phyloP scores from a whole-genome alignment of 768 basidiomycete species.

The Porpolomopsis calyptriformis region DNA sequence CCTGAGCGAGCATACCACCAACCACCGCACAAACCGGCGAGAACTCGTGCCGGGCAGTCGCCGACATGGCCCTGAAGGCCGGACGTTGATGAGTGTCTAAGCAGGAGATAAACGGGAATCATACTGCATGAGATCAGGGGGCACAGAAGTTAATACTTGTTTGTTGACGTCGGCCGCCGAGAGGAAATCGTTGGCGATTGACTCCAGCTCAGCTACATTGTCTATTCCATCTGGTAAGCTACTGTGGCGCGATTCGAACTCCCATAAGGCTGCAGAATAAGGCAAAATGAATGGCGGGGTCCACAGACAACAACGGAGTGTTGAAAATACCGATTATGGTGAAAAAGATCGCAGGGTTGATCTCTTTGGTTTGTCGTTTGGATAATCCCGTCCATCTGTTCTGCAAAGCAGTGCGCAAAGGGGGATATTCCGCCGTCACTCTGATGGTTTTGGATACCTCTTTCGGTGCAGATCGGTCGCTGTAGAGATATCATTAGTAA shows the following conservation, averaged over 20 bases:
- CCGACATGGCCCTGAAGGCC: slow-evolving; percentile 48
- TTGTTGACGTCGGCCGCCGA: slow-evolving; percentile 57
- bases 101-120: slow-evolving; percentile 13
- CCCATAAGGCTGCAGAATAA: slow-evolving; percentile 57
- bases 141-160: slow-evolving; percentile 47
- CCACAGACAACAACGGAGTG: slow-evolving; percentile 3
- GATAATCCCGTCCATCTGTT: slow-evolving; percentile 62
- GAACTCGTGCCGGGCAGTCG: slow-evolving; percentile 74
- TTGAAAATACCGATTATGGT: slow-evolving; percentile 51
- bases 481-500: slow-evolving; percentile 19
- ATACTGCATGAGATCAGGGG: slow-evolving; percentile 55
- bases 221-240: slow-evolving; percentile 42
- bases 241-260: slow-evolving; percentile 58
- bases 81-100: slow-evolving; percentile 6
- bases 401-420: slow-evolving; percentile 51
- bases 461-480: slow-evolving; percentile 53
- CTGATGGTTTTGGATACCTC: slow-evolving; percentile 50
- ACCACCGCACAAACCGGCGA: slow-evolving; percentile 91
- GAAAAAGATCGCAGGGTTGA: slow-evolving; percentile 68
- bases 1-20: slow-evolving; percentile 90
- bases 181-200: slow-evolving; percentile 54
- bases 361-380: slow-evolving; percentile 68
- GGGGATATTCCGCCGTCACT: slow-evolving; percentile 50
- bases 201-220: slow-evolving; percentile 45
- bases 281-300: slow-evolving; percentile 5